Evolutionary conservation across 257 asterid genomes (phyloP).

Genomic region (Perilla frutescens): DNA sequence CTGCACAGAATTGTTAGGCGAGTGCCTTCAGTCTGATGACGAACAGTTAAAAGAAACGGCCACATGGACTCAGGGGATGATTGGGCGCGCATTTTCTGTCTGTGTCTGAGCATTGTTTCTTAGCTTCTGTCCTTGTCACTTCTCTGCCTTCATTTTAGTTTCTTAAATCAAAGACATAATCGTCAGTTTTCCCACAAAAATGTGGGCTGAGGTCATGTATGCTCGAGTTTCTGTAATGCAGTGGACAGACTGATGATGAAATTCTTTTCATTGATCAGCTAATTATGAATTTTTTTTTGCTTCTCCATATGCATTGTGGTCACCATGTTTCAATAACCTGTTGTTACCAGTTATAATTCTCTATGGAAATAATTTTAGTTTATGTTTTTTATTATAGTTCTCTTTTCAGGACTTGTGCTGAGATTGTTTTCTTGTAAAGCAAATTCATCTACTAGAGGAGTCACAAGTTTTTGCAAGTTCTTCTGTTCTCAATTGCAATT

Average conservation of each 20-base stretch:
- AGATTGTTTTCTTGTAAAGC: background rate
- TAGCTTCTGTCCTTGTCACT: slow-evolving; percentile 38
- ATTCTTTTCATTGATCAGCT: slow-evolving; percentile 46
- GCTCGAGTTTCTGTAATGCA: slow-evolving; percentile 37
- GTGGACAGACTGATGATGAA: slow-evolving; percentile 28
- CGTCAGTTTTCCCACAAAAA: slow-evolving; percentile 29
- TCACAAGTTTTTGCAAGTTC: too few species aligned
- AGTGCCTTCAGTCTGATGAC: slow-evolving; percentile 83
- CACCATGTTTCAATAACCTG: slow-evolving; percentile 47
- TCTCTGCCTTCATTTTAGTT: slow-evolving; percentile 11
- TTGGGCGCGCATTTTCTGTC: slow-evolving; percentile 68
- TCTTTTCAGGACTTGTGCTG: background rate
- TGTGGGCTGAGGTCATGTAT: slow-evolving; percentile 34
- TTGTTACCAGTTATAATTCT: background rate
- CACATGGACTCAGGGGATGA: slow-evolving; percentile 90
- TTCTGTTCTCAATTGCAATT: too few species aligned
- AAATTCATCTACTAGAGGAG: too few species aligned
- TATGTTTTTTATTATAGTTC: background rate
- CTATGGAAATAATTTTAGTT: background rate
- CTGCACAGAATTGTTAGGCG: slow-evolving; percentile 62
- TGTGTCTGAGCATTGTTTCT: slow-evolving; percentile 45
- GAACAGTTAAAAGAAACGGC: slow-evolving; percentile 88
- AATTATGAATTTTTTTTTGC: slow-evolving; percentile 28
- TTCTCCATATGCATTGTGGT: slow-evolving; percentile 33
- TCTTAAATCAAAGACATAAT: slow-evolving; percentile 28